These are phyloP conservation scores for Odontarrhena argentea DNA, from an alignment of 345 rosid genomes.

Conservation along the genomic window DNA sequence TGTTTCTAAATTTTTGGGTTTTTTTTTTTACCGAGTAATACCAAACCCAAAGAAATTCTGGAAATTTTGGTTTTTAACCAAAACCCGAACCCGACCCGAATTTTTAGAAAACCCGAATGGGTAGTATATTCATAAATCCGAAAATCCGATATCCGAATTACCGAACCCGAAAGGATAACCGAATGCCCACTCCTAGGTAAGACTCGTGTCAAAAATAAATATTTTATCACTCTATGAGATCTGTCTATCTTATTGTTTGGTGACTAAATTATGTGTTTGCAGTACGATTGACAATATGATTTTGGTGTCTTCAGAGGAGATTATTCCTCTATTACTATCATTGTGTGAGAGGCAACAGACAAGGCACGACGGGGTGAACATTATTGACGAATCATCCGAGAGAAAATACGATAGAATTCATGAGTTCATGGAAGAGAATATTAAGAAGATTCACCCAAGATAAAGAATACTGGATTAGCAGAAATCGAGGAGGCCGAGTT, in stretches of 20 bases:
- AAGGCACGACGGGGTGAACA: conserved; percentile 26
- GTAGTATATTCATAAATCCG: no score
- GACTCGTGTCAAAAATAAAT: conserved; percentile 10
- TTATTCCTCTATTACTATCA: conserved; percentile 54
- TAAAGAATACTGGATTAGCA: conserved; percentile 39
- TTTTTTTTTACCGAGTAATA: no score
- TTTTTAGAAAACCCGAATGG: no score
- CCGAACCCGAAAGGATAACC: no score
- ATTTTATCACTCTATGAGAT: conserved; percentile 27
- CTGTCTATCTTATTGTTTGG: conserved; percentile 20
- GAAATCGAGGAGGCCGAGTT: conserved; percentile 46
- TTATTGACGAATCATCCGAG: conserved; percentile 48
- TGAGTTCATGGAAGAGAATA: conserved; percentile 45
- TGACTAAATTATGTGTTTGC: conserved; percentile 41
- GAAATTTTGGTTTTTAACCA: no score
- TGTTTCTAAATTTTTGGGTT: no score
- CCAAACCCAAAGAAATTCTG: no score
- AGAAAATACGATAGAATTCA: conserved; percentile 47
- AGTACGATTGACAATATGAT: conserved; percentile 71
- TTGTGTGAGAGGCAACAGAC: conserved; percentile 64
- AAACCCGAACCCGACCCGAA: no score
- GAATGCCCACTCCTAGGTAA: no score
- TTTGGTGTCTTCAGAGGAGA: conserved; percentile 59
- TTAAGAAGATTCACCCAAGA: conserved; percentile 43
- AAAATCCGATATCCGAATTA: no score